Evolutionary conservation across 805 yeast species (phyloP), one percentile per base, ranked within the genome.

Genomic region (Yarrowia divulgata): DNA sequence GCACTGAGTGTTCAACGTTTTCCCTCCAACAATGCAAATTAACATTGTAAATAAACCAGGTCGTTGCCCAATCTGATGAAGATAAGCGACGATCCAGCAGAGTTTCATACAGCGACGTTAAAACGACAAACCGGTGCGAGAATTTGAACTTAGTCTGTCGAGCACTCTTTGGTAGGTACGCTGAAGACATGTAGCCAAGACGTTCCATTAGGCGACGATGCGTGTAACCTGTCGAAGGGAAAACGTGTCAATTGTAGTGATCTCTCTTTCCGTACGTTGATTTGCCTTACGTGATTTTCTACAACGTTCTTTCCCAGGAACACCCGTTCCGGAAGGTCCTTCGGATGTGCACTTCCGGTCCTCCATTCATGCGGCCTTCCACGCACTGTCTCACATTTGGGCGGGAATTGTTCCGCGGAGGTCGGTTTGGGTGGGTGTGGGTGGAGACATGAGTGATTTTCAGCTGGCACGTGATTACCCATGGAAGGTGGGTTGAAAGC

Each of bases 311-410:
- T 23, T 23, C 4, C 29, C 29, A 23, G 29, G 29, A 23, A 23
- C n/a, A 12, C 52, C 40, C 16, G 40, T 13, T 39, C 16, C 40
- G 40, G 40, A 39, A 3, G 35, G 35, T 10, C 35, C 52, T 6
- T 29, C 37, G 52, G 52, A 48, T 29, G 52, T 18, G 23, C 52
- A 23, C 18, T n/a, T 45, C 45, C 45, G 48, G 29, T 6, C 8
- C n/a, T 48, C 32, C 50, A n/a, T 42, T n/a, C 48, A 45, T 45
- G 48, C 52, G 52, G 16, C 37, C 57, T 12, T 34, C 55, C 57
- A 50, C 35, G 57, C 57, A 34, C 23, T 50, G 57, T 50, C 57
- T 50, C 29, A 50, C 29, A 23, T 23, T 23, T 23, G 29, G 29
- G 29, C 29, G 29, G 29, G 29, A 23, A 2, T 23, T 39, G 10